Base-by-base conservation (phyloP, 768 basidiomycete genomes). In the Amanita exitialis region DNA sequence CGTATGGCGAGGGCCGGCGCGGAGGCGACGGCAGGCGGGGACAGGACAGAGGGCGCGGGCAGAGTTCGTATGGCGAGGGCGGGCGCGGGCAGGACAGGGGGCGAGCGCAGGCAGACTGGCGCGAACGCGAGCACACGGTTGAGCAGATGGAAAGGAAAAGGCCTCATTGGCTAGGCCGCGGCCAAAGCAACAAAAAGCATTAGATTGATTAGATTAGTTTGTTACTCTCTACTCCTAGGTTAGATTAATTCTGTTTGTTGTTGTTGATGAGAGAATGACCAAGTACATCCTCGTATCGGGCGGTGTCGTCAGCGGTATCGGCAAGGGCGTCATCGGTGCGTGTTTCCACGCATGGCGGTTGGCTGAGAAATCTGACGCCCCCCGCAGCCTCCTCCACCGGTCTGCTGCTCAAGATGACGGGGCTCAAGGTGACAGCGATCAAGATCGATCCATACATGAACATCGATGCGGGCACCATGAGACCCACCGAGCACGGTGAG, bases 371-470 rank as follows among this genome's bases (percentile, higher is more conserved):
- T 8, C 9, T 30, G 8, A 46, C 35, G 45, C 23, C 41, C 28
- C 51, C 55, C 36, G 3, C 64, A 97, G 95, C 95, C 57, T 98
- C 95, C 23, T 97, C 94, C 45, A 97, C 95, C 4, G 95, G 95
- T 53, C 74, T 98, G 47, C 78, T 98, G 47, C 76, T 99, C 64
- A 97, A 97, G 71, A 97, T 90, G 39, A 82, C 86, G 34, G 95
- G 95, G 43, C 76, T 96, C 54, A 96, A 93, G 71, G 95, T 97
- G 59, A 99, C 95, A 6, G 90, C 95, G 9, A 97, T 99, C 76
- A 99, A 99, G 72, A 98, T 99, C 61, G 95, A 99, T 65, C 95
- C 95, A 12, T 99, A 99, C 60, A 98, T 99, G 95, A 99, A 99
- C 71, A 97, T 99, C 60, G 95, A 99, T 76, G 95, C 95, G 20